Percentiles rank a stretch among this genome's conserved stretches.
phyloP scores from a whole-genome alignment of 805 yeast species.

The Diddensiella caesifluorescens region DNA sequence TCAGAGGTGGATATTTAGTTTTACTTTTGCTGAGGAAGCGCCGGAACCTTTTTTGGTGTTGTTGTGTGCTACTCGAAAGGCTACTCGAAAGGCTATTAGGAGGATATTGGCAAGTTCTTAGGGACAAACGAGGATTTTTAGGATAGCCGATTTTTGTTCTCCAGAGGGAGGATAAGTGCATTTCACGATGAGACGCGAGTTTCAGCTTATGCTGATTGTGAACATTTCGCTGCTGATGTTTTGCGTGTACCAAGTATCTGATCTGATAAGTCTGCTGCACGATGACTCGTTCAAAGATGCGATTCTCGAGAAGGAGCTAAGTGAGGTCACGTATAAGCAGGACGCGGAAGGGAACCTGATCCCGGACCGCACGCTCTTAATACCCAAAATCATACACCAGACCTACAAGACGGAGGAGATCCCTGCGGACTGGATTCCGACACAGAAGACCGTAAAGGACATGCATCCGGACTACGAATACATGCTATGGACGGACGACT shows the following conservation, averaged over 20 bases:
- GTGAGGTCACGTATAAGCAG: slow-evolving; percentile 43
- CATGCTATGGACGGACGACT: slow-evolving; percentile 79
- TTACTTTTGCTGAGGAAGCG: too few species aligned
- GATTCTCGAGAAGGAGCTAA: slow-evolving; percentile 55
- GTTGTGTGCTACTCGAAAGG: too few species aligned
- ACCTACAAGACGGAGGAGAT: slow-evolving; percentile 76
- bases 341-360: slow-evolving; percentile 7
- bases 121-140: too few species aligned
- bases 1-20: too few species aligned
- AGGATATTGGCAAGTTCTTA: too few species aligned
- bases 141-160: neutral
- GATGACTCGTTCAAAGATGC: slow-evolving; percentile 68
- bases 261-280: slow-evolving; percentile 65
- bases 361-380: slow-evolving; percentile 37
- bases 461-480: slow-evolving; percentile 85
- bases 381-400: slow-evolving; percentile 90
- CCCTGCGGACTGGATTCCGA: slow-evolving; percentile 76
- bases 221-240: slow-evolving; percentile 30
- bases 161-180: neutral
- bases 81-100: too few species aligned
- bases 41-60: too few species aligned
- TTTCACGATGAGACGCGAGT: slow-evolving; percentile 20
- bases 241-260: slow-evolving; percentile 60
- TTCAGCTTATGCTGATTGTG: slow-evolving; percentile 19
- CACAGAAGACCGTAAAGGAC: slow-evolving; percentile 71